phyloP scores from a whole-genome alignment of 805 yeast genomes.

The Sugiyamaella smithiae region DNA sequence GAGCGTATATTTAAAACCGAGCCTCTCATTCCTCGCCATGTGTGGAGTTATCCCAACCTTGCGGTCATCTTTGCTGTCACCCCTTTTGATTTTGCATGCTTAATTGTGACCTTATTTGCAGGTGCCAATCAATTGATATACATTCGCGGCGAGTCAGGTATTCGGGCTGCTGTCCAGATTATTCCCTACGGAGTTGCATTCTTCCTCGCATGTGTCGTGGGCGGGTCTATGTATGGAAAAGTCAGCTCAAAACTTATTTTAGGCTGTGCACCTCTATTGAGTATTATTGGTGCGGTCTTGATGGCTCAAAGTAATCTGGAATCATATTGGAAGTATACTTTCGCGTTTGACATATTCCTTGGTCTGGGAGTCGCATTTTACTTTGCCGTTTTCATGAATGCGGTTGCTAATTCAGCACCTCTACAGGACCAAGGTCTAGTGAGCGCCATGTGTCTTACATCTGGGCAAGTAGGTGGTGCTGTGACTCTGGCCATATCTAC shows the following conservation, averaged over 20 bases:
- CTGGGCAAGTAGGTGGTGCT: conserved; percentile 37
- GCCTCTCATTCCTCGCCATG: conserved; percentile 32
- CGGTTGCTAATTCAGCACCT: conserved; percentile 37
- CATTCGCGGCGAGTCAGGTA: conserved; percentile 31
- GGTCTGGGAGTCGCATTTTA: conserved; percentile 34
- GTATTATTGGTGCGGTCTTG: conserved; percentile 27
- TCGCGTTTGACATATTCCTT: conserved; percentile 28
- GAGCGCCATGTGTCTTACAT: conserved; percentile 38
- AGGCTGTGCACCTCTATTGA: conserved; percentile 17
- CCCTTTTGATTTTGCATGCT: conserved; percentile 24
- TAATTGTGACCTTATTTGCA: conserved; percentile 26
- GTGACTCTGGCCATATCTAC: conserved; percentile 31
- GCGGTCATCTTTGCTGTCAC: conserved; percentile 25
- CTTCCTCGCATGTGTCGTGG: conserved; percentile 30
- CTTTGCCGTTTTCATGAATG: conserved; percentile 36
- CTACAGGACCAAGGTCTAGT: conserved; percentile 41
- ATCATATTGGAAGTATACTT: conserved; percentile 34
- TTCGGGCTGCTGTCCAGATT: conserved; percentile 39
- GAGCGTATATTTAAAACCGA: conserved; percentile 23
- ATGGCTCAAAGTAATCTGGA: conserved; percentile 27
- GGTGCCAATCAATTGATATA: conserved; percentile 31
- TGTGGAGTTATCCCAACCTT: conserved; percentile 31
- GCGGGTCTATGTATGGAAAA: conserved; percentile 24
- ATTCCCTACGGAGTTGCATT: conserved; percentile 38
- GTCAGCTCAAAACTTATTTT: conserved; percentile 5